phyloP scores from a whole-genome alignment of 2,329 filamentous ascomycete species.

The Diaporthe humulicola region DNA sequence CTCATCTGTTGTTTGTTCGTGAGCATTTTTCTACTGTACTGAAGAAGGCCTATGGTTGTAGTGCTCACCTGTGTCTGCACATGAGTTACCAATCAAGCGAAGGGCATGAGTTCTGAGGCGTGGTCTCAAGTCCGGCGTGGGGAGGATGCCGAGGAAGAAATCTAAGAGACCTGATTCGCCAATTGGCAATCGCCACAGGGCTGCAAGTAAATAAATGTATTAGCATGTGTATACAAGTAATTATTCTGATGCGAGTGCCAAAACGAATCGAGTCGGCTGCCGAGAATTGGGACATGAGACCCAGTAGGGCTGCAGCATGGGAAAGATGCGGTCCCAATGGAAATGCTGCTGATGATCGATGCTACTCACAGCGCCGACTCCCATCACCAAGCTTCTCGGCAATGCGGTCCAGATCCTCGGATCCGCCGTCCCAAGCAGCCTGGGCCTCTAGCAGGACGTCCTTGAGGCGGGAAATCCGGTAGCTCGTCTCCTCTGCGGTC shows the following conservation, averaged over 20 bases:
- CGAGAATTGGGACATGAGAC: background rate
- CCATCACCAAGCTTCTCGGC: constrained; percentile 68
- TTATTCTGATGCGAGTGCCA: background rate
- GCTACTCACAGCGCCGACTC: constrained; percentile 65
- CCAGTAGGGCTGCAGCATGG: background rate
- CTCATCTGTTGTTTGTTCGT: constrained; percentile 57
- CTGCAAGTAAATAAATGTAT: constrained; percentile 50
- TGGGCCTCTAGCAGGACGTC: constrained; percentile 55
- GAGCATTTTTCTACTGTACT: background rate
- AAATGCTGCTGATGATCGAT: constrained; percentile 2
- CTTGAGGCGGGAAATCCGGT: constrained; percentile 47
- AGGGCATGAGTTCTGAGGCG: constrained; percentile 67
- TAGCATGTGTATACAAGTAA: constrained; percentile 19
- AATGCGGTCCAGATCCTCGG: constrained; percentile 58
- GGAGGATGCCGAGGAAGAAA: constrained; percentile 66
- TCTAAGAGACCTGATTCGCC: constrained; percentile 70
- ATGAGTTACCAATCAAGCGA: constrained; percentile 72
- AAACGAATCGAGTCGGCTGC: background rate
- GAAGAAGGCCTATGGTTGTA: background rate
- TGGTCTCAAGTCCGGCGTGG: constrained; percentile 53
- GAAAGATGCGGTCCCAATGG: background rate
- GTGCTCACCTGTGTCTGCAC: constrained; percentile 68
- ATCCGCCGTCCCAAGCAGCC: constrained; percentile 56
- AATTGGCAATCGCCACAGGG: constrained; percentile 67
- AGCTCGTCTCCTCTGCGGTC: constrained; percentile 41